Percentiles rank a stretch among this genome's conserved stretches.
Evolutionary conservation across 306 rosid species (phyloP).

Genomic region (Medicago lupulina): DNA sequence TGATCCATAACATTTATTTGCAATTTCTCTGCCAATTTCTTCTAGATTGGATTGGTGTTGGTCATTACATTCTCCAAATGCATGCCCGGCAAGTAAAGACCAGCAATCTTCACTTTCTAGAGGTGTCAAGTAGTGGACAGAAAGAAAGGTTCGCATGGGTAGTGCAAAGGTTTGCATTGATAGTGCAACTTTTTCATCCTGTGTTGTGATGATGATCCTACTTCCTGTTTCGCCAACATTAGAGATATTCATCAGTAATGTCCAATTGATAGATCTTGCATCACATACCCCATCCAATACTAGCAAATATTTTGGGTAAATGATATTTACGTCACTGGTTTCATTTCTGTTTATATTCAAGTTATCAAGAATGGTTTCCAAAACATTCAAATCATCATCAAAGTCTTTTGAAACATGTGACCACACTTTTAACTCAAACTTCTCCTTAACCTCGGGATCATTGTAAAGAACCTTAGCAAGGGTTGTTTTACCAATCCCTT

Average conservation of each 20-base stretch:
- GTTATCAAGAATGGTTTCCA: constrained; percentile 28
- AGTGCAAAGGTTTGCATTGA: constrained; percentile 30
- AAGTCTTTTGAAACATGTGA: not conserved
- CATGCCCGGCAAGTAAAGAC: constrained; percentile 46
- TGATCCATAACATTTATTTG: constrained; percentile 49
- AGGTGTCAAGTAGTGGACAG: constrained; percentile 38
- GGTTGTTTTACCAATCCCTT: constrained; percentile 38
- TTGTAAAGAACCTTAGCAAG: constrained; percentile 33
- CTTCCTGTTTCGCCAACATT: not conserved
- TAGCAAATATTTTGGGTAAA: constrained; percentile 27
- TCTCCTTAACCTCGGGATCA: not conserved
- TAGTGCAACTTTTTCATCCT: constrained; percentile 38
- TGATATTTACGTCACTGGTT: too few species aligned
- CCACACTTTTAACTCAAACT: constrained; percentile 20
- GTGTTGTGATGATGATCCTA: constrained; percentile 16
- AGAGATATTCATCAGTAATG: constrained; percentile 7
- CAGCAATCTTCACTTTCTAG: constrained; percentile 46
- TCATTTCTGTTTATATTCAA: too few species aligned
- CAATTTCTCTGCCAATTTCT: constrained; percentile 45
- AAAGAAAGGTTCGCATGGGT: constrained; percentile 23
- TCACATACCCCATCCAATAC: constrained; percentile 56
- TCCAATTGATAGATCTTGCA: constrained; percentile 45
- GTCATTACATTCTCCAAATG: constrained; percentile 22
- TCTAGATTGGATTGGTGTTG: constrained; percentile 18
- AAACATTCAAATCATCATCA: not conserved